Evolutionary conservation across 2,329 filamentous ascomycete species (phyloP).

Genomic region (Emmonsia crescens): DNA sequence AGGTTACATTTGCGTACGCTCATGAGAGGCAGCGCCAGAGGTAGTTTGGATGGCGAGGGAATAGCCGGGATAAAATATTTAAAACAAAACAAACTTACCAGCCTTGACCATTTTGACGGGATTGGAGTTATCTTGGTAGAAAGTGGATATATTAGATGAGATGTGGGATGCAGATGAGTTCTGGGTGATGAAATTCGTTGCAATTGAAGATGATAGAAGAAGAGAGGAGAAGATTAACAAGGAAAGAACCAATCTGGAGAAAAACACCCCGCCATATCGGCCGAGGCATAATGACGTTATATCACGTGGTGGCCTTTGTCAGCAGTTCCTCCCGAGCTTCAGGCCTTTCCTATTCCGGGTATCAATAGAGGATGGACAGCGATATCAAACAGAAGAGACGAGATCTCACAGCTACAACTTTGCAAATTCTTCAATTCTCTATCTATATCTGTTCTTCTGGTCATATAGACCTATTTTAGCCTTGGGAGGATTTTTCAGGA

Average conservation of each 20-base stretch:
- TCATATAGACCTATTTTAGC: neutral
- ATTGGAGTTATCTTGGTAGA: conserved; percentile 21
- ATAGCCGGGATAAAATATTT: conserved; percentile 11
- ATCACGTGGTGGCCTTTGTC: neutral
- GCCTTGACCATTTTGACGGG: conserved; percentile 95
- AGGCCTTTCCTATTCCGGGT: neutral
- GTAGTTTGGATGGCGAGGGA: neutral
- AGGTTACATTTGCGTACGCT: too few relatives aligned
- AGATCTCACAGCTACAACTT: neutral
- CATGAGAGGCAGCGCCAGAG: neutral
- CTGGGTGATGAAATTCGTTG: neutral
- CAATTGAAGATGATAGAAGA: neutral
- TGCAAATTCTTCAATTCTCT: neutral
- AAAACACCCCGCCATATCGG: neutral
- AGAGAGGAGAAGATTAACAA: conserved; percentile 11
- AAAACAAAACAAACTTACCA: conserved; percentile 49
- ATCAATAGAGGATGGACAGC: neutral
- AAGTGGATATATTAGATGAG: conserved; percentile 16
- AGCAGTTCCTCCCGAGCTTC: neutral
- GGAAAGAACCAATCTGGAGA: conserved; percentile 11
- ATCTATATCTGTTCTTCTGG: neutral
- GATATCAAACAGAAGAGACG: neutral
- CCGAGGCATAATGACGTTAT: neutral
- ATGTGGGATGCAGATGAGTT: neutral
- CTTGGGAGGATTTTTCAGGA: neutral